Base-by-base conservation (phyloP, 805 yeast genomes). In the Debaryomyces tyrocola region DNA sequence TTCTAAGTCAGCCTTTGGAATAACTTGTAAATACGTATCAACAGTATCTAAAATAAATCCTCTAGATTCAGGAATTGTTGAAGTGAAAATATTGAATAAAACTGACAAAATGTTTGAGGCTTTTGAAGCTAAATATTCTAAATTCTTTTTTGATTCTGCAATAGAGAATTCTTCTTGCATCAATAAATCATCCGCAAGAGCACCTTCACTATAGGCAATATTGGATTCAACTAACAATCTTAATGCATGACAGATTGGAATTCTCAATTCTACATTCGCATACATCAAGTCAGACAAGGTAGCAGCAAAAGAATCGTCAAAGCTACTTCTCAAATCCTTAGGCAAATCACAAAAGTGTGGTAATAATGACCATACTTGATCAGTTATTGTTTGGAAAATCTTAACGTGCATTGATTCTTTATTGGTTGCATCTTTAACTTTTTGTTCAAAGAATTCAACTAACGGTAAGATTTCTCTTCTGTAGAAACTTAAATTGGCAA, bases 321-420 rank as follows among this genome's bases (percentile, higher is more conserved):
- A 90, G 0, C 88, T 70, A 7, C 60, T 57, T 18, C 60, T 64
- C 54, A 90, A 72, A 67, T 94, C 99, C 20, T 70, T 73, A 29
- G 98, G 96, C 56, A 91, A 75, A 60, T 87, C 94, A 60, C 94
- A 85, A 66, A 90, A 94, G 55, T 84, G 86, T 14, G 98, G 96
- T 51, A 94, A 73, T 52, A 91, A 73, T 1, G 95, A 83, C 97
- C 97, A 90, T 29, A 91, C 76, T 74, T 94, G 99, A 61, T 88
- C 96, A 36, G 88, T 74, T 38, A 94, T 81, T 2, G 99, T 92
- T 56, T 83, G 79, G 61, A 88, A 87, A 43, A 94, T 82, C 67
- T 90, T 94, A 47, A 71, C 65, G 62, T 89, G 87, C 49, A 87
- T 75, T 1, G 91, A 81, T 43, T 82, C 79, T 41, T 78, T 75